phyloP scores from a whole-genome alignment of 2,329 filamentous ascomycete genomes.

The Pseudogymnoascus sp. region DNA sequence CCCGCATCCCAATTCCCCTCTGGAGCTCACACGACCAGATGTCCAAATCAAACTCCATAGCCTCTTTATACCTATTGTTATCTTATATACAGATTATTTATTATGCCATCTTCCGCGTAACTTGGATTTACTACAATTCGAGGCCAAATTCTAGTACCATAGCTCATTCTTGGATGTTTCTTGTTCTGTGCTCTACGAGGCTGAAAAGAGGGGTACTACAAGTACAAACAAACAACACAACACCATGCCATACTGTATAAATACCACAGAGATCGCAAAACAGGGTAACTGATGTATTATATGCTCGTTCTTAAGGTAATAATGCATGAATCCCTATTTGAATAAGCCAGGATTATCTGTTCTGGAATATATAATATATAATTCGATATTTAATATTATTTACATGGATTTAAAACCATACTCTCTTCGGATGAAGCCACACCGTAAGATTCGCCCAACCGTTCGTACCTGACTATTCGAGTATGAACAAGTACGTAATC shows the following conservation, averaged over 20 bases:
- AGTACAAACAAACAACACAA: not conserved
- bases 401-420: not conserved
- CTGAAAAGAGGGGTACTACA: not conserved
- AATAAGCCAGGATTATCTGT: not conserved
- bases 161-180: not conserved
- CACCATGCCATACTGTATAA: not conserved
- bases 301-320: not conserved
- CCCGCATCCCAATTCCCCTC: not conserved
- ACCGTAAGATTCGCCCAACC: not conserved
- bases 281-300: not conserved
- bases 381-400: not conserved
- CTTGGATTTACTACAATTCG: not conserved
- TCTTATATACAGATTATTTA: not conserved
- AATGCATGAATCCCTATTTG: not conserved
- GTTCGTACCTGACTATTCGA: not conserved
- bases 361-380: not conserved
- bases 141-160: not conserved
- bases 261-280: not conserved
- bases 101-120: not conserved
- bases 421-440: not conserved
- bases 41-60: not conserved
- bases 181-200: not conserved
- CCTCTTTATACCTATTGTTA: not conserved
- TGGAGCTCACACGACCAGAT: not conserved
- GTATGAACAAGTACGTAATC: not conserved